Base-by-base conservation (phyloP, 176 grass and related monocot species). In the Hsuehochloa calcarea region DNA sequence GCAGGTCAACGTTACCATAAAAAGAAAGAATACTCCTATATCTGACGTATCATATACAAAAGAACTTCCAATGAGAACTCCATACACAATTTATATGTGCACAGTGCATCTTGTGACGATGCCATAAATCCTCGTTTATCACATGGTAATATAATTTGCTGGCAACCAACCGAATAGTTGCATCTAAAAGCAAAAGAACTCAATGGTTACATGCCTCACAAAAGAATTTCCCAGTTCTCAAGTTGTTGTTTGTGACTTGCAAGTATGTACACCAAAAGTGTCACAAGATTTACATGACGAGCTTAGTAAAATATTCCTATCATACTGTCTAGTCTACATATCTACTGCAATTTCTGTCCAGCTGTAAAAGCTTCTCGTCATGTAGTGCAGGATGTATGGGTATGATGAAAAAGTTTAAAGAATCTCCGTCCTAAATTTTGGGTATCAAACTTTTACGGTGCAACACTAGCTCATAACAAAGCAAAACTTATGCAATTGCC, bases 11-110 rank as follows among this genome's bases (percentile, higher is more conserved):
- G 47, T 13, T 59, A 58, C 68, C 38, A 49, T 29, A 43, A 8
- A 68, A 79, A 78, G 15, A 82, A 78, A 77, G 38, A 70, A 43
- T 66, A 51, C 19, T 68, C 47, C n/a, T 68, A 49, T n/a, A 74
- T 67, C 27, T 19, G 29, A 66, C 11, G 23, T 47, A 69, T 55
- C 2, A 86, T 65, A 77, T 72, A 23, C 1, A 58, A 71, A 62
- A 55, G 51, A 75, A 68, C 17, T 56, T n/a, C 4, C 26, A 44
- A 10, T 67, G 50, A 34, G 8, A 79, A 47, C 5, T 13, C 5
- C 39, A 34, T 65, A 67, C 25, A 43, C 37, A 66, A 65, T 56
- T 67, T 17, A 39, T 20, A 37, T 51, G 25, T 16, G 40, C 22
- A 13, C 47, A 38, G 43, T 59, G 16, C 60, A 80, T n/a, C 16